These are phyloP conservation scores for Bassia scoparia DNA, from an alignment of 148 eudicot species.

Conservation along the genomic window DNA sequence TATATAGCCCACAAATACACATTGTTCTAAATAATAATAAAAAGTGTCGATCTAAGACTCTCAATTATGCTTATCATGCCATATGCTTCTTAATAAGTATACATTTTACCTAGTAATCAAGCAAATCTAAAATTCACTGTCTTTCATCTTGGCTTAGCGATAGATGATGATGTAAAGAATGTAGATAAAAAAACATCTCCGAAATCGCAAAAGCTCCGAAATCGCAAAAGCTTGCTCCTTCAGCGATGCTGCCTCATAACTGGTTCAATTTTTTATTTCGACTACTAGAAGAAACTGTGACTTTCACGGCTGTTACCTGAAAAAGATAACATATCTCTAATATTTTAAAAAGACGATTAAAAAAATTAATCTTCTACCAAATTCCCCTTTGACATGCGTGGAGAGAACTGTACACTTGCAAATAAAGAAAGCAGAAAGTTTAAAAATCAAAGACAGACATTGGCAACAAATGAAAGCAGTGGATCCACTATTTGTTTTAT, in stretches of 20 bases:
- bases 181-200: no score
- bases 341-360: not conserved
- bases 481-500: constrained; percentile 92
- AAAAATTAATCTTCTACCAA: not conserved
- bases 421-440: not conserved
- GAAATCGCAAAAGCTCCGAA: no score
- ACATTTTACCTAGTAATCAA: no score
- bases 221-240: constrained; percentile 96
- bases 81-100: no score
- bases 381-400: not conserved
- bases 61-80: no score
- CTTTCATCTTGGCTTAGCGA: no score
- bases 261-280: constrained; percentile 65
- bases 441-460: constrained; percentile 49
- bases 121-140: no score
- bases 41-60: no score
- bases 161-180: no score
- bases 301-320: constrained; percentile 95
- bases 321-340: constrained; percentile 6
- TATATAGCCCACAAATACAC: no score
- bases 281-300: constrained; percentile 60
- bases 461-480: constrained; percentile 92
- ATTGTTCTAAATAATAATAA: no score
- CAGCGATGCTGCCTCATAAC: constrained; percentile 63
- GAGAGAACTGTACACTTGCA: not conserved